Evolutionary conservation across 129 eudicot species (phyloP), one percentile per base, ranked within the genome.

Genomic region (Solidago caesia): DNA sequence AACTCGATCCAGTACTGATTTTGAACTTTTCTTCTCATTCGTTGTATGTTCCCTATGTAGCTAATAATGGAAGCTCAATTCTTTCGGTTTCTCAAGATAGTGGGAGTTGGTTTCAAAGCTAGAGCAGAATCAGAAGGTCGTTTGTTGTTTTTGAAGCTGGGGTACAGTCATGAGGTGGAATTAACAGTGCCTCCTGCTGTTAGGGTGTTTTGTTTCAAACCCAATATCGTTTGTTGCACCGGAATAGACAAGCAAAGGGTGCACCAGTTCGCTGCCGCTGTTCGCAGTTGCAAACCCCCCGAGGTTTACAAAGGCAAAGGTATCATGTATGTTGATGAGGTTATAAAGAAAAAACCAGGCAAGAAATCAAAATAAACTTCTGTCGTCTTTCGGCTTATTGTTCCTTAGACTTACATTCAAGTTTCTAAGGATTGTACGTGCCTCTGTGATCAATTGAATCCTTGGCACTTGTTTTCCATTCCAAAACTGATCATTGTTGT

Each of bases 51-150:
- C 13, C 65, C 8, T 11, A 0, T 64, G 27, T 47, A 65, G 71
- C 26, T 10, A 59, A 56, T 43, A 8, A 82, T 82, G 86, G 86
- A 82, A 75, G 86, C 86, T 62, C 82, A 74, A 33, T 82, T 82
- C 61, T 82, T 82, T 48, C 74, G 83, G 57, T 78, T 82, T 73
- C 77, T 82, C 64, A 82, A 82, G 77, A 78, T 82, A 44, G 86
- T 78, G 4, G 86, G 86, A 9, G 86, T 82, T 8, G 86, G 86
- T 56, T 82, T 82, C 61, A 82, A 82, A 78, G 86, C 86, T 13
- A 78, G 86, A 68, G 86, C 77, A 0, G 83, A 82, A 69, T 82
- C 83, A 68, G 83, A 78, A 78, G 83, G 86, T 7, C 83, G 86
- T 6, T 72, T 77, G 15, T 68, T 82, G 74, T 82, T 77, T 68